phyloP scores from a whole-genome alignment of 2,329 filamentous ascomycete species.

The Polytolypa hystricis region DNA sequence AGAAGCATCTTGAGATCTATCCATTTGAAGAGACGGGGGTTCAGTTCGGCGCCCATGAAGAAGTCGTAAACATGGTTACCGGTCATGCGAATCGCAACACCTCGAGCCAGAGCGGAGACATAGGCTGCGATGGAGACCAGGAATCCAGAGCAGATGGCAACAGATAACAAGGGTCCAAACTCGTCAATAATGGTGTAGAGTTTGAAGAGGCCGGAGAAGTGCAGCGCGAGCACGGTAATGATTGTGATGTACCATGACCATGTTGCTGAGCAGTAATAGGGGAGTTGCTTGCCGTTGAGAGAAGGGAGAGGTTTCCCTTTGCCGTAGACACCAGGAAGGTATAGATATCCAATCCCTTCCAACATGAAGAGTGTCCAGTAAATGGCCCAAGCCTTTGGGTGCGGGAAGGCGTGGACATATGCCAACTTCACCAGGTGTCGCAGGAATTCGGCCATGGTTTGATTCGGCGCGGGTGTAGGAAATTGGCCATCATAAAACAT shows the following conservation, averaged over 20 bases:
- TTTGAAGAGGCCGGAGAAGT: slow-evolving; percentile 74
- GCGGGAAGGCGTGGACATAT: slow-evolving; percentile 76
- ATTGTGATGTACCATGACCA: slow-evolving; percentile 80
- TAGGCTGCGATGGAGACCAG: slow-evolving; percentile 74
- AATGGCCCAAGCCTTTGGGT: slow-evolving; percentile 71
- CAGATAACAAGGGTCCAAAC: slow-evolving; percentile 83
- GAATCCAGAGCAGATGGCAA: slow-evolving; percentile 88
- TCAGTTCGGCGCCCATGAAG: slow-evolving; percentile 80
- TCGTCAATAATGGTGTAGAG: slow-evolving; percentile 88
- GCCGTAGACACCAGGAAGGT: slow-evolving; percentile 74
- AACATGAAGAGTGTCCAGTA: slow-evolving; percentile 91
- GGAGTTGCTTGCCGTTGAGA: slow-evolving; percentile 69
- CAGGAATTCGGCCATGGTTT: slow-evolving; percentile 62
- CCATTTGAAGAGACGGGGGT: slow-evolving; percentile 71
- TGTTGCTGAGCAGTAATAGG: slow-evolving; percentile 88
- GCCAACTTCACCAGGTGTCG: slow-evolving; percentile 58
- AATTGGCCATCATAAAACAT: slow-evolving; percentile 81
- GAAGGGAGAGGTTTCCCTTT: slow-evolving; percentile 81
- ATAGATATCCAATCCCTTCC: slow-evolving; percentile 69
- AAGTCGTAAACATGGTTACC: slow-evolving; percentile 72
- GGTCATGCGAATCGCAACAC: slow-evolving; percentile 84
- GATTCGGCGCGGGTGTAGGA: slow-evolving; percentile 53
- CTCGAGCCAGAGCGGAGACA: slow-evolving; percentile 67
- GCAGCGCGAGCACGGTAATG: slow-evolving; percentile 53
- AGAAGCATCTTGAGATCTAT: slow-evolving; percentile 93